Base-by-base conservation (phyloP, 176 grass and related monocot species). In the Neostapfia colusana region DNA sequence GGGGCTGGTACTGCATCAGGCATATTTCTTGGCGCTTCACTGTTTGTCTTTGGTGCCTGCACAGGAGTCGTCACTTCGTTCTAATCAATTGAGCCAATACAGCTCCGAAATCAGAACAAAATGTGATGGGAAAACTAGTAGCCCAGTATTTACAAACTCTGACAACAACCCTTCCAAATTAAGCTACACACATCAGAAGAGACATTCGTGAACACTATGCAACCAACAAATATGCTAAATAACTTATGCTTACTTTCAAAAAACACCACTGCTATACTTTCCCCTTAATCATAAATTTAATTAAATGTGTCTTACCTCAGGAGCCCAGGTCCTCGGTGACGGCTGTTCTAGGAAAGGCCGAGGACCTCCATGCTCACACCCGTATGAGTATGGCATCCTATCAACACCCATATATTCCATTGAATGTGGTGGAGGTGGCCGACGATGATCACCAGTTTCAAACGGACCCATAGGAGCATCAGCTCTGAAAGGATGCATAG, bases 341-440 rank as follows among this genome's bases (percentile, higher is more conserved):
- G 90, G 86, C 65, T 80, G 80, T 61, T 92, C 90, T 36, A 83
- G 17, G 69, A 76, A 85, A 65, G 86, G 80, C 18, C 55, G 76
- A 73, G 83, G 72, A 36, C 76, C 80, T 81, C 80, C 78, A 63
- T 78, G 76, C 41, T 92, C 85, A 70, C 43, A 62, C 75, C 80
- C 80, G 89, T 89, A 83, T 5, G 50, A 73, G 72, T 83, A 85
- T 41, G 80, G 55, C 76, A 76, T 48, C 69, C 75, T 86, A 73
- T 86, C 89, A 76, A 62, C 40, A 63, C n/a, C 36, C 59, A 85
- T 64, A 60, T 85, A 80, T 53, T 92, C 89, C 69, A 80, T 82
- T 2, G 69, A 35, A 79, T 80, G 85, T 6, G 60, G 60, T 8
- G 55, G 77, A 55, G 82, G 72, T 74, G 67, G 85, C 13, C 69